phyloP scores from a whole-genome alignment of 129 eudicot genomes.

The Flaveria ramosissima region DNA sequence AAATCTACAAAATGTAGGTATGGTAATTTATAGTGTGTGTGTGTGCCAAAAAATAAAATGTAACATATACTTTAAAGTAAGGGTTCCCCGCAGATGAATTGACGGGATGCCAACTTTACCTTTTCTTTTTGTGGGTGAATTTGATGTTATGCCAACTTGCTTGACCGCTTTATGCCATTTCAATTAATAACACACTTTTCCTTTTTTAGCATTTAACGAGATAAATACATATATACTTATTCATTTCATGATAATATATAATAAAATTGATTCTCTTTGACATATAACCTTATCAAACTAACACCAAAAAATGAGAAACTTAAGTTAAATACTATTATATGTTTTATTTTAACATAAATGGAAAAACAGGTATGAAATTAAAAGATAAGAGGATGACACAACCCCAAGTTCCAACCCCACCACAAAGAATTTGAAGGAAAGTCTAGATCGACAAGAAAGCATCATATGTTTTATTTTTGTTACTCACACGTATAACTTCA shows the following conservation, averaged over 20 bases:
- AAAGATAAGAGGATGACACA: no score
- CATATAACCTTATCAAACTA: neutral
- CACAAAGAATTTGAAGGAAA: constrained; percentile 18
- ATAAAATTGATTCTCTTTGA: no score
- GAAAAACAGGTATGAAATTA: no score
- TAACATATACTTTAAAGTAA: no score
- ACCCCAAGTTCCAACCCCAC: constrained; percentile 14
- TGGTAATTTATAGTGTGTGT: no score
- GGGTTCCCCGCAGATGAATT: neutral
- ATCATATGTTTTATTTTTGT: constrained; percentile 7
- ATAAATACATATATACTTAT: neutral
- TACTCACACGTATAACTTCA: constrained; percentile 27
- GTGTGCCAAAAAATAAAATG: no score
- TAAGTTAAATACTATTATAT: no score
- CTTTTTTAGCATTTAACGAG: neutral
- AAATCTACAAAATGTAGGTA: no score
- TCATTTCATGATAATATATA: no score
- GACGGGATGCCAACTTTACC: constrained; percentile 33
- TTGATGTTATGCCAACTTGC: constrained; percentile 39
- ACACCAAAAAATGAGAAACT: neutral
- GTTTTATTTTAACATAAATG: no score
- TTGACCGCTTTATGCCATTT: constrained; percentile 22
- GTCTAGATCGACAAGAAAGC: neutral
- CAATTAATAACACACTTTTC: neutral
- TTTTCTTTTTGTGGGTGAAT: constrained; percentile 23